A percentile compares a stretch with the other conserved stretches of the same genome.
Conservation (phyloP, 2,329 filamentous ascomycete species). For the Colletotrichum costaricense region DNA sequence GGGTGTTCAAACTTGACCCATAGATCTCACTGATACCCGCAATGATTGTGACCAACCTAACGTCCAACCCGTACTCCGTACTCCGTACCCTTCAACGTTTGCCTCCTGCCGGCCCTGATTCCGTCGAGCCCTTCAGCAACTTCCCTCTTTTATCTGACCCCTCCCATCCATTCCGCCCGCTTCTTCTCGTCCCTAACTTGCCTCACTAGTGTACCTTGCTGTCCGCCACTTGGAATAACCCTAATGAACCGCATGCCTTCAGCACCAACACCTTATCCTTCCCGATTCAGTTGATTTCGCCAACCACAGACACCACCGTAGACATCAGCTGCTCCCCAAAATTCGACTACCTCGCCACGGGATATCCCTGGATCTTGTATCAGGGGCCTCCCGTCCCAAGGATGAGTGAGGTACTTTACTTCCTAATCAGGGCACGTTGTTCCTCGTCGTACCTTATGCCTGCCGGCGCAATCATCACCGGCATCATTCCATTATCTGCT, state of each 20-base stretch:
- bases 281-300: neutral
- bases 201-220: neutral
- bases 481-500: neutral
- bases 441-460: neutral
- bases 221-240: neutral
- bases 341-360: neutral
- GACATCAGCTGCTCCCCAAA: neutral
- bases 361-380: neutral
- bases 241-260: neutral
- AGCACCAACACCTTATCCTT: neutral
- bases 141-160: neutral
- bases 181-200: neutral
- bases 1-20: neutral
- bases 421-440: neutral
- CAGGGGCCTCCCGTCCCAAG: neutral
- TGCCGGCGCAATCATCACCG: neutral
- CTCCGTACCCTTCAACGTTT: no score
- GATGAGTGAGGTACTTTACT: neutral
- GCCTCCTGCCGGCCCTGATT: neutral
- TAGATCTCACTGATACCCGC: neutral
- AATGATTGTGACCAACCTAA: neutral
- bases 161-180: neutral
- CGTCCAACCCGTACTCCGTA: neutral
- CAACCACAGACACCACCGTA: neutral
- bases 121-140: neutral